Evolutionary conservation across 2,329 filamentous ascomycete genomes (phyloP), one percentile per base, ranked within the genome.

Genomic region (Talaromyces rugulosus): DNA sequence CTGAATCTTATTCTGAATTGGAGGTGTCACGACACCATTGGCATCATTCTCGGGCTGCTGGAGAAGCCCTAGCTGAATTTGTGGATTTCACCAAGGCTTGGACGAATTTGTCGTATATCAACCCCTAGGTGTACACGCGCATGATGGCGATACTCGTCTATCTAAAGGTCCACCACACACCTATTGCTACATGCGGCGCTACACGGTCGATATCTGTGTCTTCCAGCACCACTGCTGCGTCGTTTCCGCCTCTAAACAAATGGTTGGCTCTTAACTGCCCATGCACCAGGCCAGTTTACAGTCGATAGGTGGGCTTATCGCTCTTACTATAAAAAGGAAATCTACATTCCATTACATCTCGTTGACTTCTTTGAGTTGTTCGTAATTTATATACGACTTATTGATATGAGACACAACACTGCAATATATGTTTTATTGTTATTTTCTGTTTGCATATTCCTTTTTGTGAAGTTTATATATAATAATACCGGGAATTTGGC

Each of bases 1-100:
- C 28, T 59, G 56, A 4, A 59, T 14, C 42, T 51, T 44, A 28
- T 59, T 59, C 27, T 59, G 56, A 23, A 59, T 59, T 5, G 56
- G 56, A 8, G 33, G 33, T 14, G 52, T 23, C n/a, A 28, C 31
- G 18, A 50, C 9, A 11, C 44, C 44, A 23, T 50, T 14, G n/a
- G 5, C 14, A n/a, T 9, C n/a, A 50, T 12, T 5, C n/a, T 50
- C 11, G 12, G 44, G 44, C 14, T 50, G 36, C 36, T 14, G 36
- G 5, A 42, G 36, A 5, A 12, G 36, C 36, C 36, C 11, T 42
- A 9, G 11, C 36, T 42, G 50, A 53, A 16, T 36, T 33, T 8
- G 28, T 55, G 52, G 14, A 30, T 18, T 55, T 30, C 28, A 55
- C 28, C 28, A 55, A 11, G 6, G 52, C 52, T n/a, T 18, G 23